Percentiles rank a stretch among this genome's conserved stretches.
These are phyloP conservation scores for Cystobasidium onofrii DNA, from an alignment of 768 basidiomycete species.

Conservation along the genomic window DNA sequence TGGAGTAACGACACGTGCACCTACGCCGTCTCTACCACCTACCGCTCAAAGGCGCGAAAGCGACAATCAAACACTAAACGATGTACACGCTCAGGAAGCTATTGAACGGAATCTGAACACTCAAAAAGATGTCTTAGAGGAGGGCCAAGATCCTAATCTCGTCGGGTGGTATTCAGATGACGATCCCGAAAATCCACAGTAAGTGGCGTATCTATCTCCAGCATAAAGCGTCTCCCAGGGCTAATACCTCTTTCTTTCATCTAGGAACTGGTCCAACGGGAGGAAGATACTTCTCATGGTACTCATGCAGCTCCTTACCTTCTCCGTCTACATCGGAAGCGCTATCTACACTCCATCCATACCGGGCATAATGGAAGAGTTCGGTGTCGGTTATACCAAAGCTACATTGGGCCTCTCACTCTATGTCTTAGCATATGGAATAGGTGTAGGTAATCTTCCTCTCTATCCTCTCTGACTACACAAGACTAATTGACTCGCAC, in stretches of 20 bases:
- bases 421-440: slow-evolving; percentile 47
- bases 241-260: not conserved
- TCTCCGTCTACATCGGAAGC: slow-evolving; percentile 32
- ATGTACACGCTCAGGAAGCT: slow-evolving; percentile 14
- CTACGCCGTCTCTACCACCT: not conserved
- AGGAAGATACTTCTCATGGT: slow-evolving; percentile 34
- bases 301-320: slow-evolving; percentile 36
- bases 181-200: slow-evolving; percentile 39
- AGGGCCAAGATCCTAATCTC: slow-evolving; percentile 22
- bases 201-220: not conserved
- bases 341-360: slow-evolving; percentile 28
- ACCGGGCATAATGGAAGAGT: slow-evolving; percentile 35
- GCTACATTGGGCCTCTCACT: slow-evolving; percentile 45
- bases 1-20: not conserved
- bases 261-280: slow-evolving; percentile 35
- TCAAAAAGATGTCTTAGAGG: not conserved
- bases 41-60: not conserved
- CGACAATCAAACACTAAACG: slow-evolving; percentile 12
- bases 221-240: not conserved
- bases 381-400: slow-evolving; percentile 29
- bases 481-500: not conserved
- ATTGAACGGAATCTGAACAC: not conserved
- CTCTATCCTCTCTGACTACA: not conserved
- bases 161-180: slow-evolving; percentile 36
- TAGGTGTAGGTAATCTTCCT: slow-evolving; percentile 37